Percentiles rank a stretch among this genome's conserved stretches.
These are phyloP conservation scores for Globisporangium irregulare DNA, from an alignment of 352 stramenopile genomes.

Conservation along the genomic window DNA sequence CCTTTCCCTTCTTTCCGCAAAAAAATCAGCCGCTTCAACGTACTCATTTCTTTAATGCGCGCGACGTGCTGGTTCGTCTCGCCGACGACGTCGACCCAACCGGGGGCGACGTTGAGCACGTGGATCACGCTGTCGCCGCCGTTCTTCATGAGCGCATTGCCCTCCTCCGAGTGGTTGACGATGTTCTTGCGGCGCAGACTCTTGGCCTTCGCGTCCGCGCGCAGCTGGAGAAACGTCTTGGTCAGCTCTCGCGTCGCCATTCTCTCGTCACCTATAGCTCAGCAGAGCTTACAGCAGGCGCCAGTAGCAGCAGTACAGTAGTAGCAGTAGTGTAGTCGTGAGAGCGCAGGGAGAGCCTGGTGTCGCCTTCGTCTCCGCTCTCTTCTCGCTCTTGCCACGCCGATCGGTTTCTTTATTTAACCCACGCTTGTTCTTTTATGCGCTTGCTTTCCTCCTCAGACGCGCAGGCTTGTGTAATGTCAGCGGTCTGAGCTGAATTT, in stretches of 20 bases:
- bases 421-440: not conserved
- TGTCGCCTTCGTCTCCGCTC: conserved; percentile 4
- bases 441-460: conserved; percentile 7
- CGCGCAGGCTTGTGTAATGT: not conserved
- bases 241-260: conserved; percentile 85
- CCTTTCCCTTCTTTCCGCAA: not conserved
- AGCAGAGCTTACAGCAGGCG: not conserved
- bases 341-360: not conserved
- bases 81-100: conserved; percentile 78
- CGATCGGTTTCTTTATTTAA: conserved; percentile 14
- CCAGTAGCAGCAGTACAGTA: not conserved
- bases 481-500: not conserved
- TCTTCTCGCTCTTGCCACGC: not conserved
- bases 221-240: conserved; percentile 65
- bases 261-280: not conserved
- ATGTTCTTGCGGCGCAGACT: conserved; percentile 85
- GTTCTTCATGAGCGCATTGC: conserved; percentile 64
- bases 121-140: conserved; percentile 33
- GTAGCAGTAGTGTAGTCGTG: not conserved
- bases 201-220: conserved; percentile 78
- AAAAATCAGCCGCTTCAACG: conserved; percentile 16
- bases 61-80: conserved; percentile 80
- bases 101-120: conserved; percentile 41
- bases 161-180: conserved; percentile 61
- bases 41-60: conserved; percentile 81